phyloP scores from a whole-genome alignment of 2,329 filamentous ascomycete genomes.

The Clonostachys rhizophaga region DNA sequence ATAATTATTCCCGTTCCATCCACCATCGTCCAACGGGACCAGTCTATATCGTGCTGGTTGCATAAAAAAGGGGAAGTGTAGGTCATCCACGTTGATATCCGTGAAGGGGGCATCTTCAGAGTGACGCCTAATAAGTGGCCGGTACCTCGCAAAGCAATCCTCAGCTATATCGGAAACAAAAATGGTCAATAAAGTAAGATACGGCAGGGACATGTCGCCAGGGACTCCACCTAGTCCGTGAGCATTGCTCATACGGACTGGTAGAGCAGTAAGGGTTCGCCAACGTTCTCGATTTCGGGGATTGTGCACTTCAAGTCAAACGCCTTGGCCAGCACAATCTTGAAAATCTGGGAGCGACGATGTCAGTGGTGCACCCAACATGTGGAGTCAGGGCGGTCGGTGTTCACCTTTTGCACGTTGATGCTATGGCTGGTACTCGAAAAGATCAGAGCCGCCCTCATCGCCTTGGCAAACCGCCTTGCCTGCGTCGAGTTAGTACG shows the following conservation, averaged over 20 bases:
- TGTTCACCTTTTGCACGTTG: slow-evolving; percentile 88
- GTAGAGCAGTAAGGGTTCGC: slow-evolving; percentile 91
- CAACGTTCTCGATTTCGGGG: slow-evolving; percentile 96
- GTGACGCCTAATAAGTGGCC: too few species aligned
- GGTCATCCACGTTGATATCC: too few species aligned
- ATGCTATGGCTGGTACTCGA: slow-evolving; percentile 99
- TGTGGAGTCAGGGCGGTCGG: neutral
- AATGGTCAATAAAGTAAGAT: too few species aligned
- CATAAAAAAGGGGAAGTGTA: too few species aligned
- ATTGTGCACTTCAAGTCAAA: slow-evolving; percentile 99
- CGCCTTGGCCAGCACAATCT: slow-evolving; percentile 97
- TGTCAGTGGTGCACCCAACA: slow-evolving; percentile 3
- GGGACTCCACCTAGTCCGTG: too few species aligned
- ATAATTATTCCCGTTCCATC: neutral
- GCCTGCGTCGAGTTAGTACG: slow-evolving; percentile 49
- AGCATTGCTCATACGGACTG: slow-evolving; percentile 45
- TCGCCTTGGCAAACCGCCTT: slow-evolving; percentile 92
- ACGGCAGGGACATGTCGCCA: too few species aligned
- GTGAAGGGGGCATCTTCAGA: too few species aligned
- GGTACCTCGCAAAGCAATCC: too few species aligned
- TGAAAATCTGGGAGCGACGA: slow-evolving; percentile 73
- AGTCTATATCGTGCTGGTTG: too few species aligned
- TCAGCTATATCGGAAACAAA: too few species aligned
- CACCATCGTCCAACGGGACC: too few species aligned
- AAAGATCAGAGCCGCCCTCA: slow-evolving; percentile 97